Evolutionary conservation across 805 yeast genomes (phyloP), one percentile per base, ranked within the genome.

Genomic region (Scheffersomyces coipomensis): DNA sequence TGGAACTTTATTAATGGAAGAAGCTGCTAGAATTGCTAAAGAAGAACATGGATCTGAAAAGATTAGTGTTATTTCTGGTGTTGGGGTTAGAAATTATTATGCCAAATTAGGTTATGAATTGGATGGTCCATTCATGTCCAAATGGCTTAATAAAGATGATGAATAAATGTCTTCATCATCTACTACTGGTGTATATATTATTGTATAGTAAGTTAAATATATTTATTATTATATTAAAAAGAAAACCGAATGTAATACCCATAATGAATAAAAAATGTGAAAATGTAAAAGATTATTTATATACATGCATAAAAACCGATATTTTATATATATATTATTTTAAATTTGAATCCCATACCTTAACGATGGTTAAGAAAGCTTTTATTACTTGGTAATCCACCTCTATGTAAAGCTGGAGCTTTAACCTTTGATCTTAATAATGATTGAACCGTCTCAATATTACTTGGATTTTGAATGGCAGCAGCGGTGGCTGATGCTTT

Each of bases 41-140:
- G 97, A 89, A 54, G 99, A 93, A 60, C 99, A 93, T 60, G 96
- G 97, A 0, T 84, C 96, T 4, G 71, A 75, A 37, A 93, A 93
- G 68, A 85, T 93, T 26, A 81, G 95, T 59, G 99, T 93, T 39
- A 93, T 93, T 51, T 83, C 95, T 24, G 99, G 99, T 49, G 97
- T 93, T 29, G 99, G 99, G 49, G 99, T 93, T 27, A 78, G 99
- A 59, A 93, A 91, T 60, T 93, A 93, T 66, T 93, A 93, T 55
- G 91, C 88, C 13, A 85, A 88, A 54, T 72, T 93, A 45, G 99
- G 99, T 3, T 93, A 93, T 64, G 78, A 75, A 47, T 71, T 93
- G 45, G 99, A 93, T 55, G 99, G 99, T 2, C 98, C 98, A 12
- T 93, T 76, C 64, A 93, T 93, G 99, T 90, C 98, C n/a, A 93